Evolutionary conservation across 306 rosid species (phyloP).

Genomic region (Trifolium subterraneum): DNA sequence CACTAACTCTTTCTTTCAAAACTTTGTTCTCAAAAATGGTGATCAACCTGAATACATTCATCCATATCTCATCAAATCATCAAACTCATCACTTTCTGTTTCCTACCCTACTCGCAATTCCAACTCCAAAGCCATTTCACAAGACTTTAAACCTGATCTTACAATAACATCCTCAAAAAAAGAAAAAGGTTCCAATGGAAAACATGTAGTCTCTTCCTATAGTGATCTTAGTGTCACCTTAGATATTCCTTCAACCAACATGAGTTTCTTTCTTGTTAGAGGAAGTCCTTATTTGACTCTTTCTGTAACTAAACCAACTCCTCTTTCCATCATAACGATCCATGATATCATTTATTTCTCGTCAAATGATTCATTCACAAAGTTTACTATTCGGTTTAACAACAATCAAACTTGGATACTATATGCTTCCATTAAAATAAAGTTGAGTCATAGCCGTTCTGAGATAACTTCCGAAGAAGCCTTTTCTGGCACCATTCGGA

Average conservation of each 20-base stretch:
- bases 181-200: background rate
- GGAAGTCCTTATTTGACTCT: slow-evolving; percentile 74
- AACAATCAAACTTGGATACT: slow-evolving; percentile 70
- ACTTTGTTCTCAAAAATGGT: background rate
- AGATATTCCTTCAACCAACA: slow-evolving; percentile 62
- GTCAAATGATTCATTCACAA: slow-evolving; percentile 49
- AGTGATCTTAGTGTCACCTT: slow-evolving; percentile 70
- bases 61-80: background rate
- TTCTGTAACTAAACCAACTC: slow-evolving; percentile 34
- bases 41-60: background rate
- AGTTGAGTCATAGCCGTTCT: slow-evolving; percentile 37
- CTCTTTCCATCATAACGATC: slow-evolving; percentile 55
- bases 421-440: slow-evolving; percentile 53
- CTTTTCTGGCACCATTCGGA: slow-evolving; percentile 58
- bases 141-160: background rate
- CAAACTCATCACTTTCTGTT: background rate
- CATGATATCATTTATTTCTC: slow-evolving; percentile 59
- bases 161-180: background rate
- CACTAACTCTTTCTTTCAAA: background rate
- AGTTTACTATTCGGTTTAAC: slow-evolving; percentile 56
- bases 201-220: slow-evolving; percentile 63
- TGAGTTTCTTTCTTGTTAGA: slow-evolving; percentile 65
- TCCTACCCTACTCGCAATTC: background rate
- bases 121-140: background rate
- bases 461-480: slow-evolving; percentile 47